Base-by-base conservation (phyloP, 129 eudicot species). In the Escallonia rubra region DNA sequence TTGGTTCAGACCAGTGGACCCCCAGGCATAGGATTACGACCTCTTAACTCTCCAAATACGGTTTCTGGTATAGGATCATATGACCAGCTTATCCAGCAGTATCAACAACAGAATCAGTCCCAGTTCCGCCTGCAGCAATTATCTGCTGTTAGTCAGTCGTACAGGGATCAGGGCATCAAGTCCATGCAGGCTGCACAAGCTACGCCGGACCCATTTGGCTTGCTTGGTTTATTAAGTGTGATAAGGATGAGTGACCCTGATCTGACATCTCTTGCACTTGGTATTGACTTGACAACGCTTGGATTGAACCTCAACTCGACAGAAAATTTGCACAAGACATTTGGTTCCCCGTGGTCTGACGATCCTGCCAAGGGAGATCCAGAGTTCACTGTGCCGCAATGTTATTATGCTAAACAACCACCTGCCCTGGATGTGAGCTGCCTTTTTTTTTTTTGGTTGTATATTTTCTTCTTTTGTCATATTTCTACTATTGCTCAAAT, bases 331-430 rank as follows among this genome's bases (percentile, higher is more conserved):
- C 78, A 88, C 80, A 82, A 76, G 65, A 82, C 90, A 11, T 92
- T 92, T 67, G 91, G 89, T 69, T 88, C 98, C 16, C 98, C 98
- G 1, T 92, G 96, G 96, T 86, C 89, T 34, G 96, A 92, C 57
- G 98, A 88, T 60, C 91, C 98, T n/a, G 71, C 78, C 64, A 88
- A 92, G 79, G 91, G 98, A 41, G 91, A 80, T 48, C 84, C 91
- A 9, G 96, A 92, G 50, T 88, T 88, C 55, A 76, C 62, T 7
- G 88, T 86, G 47, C 98, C 98, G 0, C 87, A 78, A 70, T 92
- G 98, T 72, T 92, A 88, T 68, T 80, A 83, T 78, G 83, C 84
- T 43, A 86, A 88, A 63, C 95, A 78, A 78, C 71, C 91, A 41
- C 98, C 95, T 48, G 74, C 81, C n/a, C 73, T 92, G 59, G 79